Evolutionary conservation across 192 early-diverging fungal species (phyloP).

Genomic region (Phycomyces nitens): DNA sequence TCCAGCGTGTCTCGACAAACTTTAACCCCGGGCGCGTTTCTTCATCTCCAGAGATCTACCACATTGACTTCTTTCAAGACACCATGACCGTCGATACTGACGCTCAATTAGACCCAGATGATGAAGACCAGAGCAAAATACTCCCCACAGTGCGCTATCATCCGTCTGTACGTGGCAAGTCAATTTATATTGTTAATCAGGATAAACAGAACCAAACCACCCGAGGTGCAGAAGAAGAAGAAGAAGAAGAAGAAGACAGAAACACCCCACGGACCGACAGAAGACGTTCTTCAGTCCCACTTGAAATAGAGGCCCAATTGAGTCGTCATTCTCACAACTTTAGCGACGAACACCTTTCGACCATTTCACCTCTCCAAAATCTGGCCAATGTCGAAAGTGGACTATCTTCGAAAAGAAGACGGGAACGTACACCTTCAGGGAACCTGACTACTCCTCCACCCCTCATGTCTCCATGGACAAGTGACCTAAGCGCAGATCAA

Average conservation of each 20-base stretch:
- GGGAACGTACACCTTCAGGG: not conserved
- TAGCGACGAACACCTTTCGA: not conserved
- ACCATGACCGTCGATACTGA: not conserved
- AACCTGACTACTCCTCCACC: not conserved
- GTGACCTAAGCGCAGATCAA: not conserved
- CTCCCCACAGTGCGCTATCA: constrained; percentile 10
- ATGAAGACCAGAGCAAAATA: not conserved
- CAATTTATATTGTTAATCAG: not conserved
- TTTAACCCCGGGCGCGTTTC: not conserved
- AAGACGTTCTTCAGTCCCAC: not conserved
- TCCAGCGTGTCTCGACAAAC: not conserved
- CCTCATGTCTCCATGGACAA: not conserved
- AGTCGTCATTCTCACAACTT: not conserved
- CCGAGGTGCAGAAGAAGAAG: not conserved
- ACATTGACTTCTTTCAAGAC: constrained; percentile 20
- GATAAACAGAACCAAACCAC: not conserved
- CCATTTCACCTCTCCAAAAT: constrained; percentile 2
- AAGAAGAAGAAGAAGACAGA: not conserved
- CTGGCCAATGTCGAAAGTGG: not conserved
- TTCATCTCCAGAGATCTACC: constrained; percentile 5
- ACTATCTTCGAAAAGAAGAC: not conserved
- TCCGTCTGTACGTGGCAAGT: constrained; percentile 18
- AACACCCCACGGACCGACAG: not conserved
- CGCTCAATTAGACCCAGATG: not conserved
- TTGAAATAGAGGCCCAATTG: not conserved